Evolutionary conservation across 139 green algal genomes (phyloP), one percentile per base, ranked within the genome.

Genomic region (Monoraphidium neglectum): DNA sequence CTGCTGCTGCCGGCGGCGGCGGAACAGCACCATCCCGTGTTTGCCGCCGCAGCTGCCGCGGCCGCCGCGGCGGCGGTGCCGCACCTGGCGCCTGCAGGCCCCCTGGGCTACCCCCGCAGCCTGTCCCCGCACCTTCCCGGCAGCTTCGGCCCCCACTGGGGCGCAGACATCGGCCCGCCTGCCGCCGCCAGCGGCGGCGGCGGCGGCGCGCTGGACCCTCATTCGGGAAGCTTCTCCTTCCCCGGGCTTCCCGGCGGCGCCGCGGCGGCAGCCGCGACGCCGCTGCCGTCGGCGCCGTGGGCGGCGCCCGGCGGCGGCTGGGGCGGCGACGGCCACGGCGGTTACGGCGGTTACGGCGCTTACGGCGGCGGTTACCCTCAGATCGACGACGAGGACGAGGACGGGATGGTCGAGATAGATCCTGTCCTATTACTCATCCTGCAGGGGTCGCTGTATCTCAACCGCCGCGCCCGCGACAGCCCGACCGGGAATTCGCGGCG

Each of bases 341-440:
- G n/a, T 3, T 68, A 36, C 3, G 61, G 61, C 8, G 61, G 61
- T 21, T 38, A 46, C 26, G 73, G 28, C 3, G 35, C 43, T 24
- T n/a, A 77, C 16, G 30, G 30, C 30, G 46, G 33, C 4, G 59
- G 74, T 23, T 36, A 59, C 24, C 63, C 57, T 16, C 43, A 21
- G 43, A 51, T 8, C 8, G 43, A 51, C 12, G 43, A 51, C 43
- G 43, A 51, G 12, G 57, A 65, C n/a, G 57, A 33, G 8, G 36
- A 65, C 35, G 72, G 72, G 10, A 70, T 73, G 49, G 73, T 79
- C 4, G 73, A 72, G 33, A 68, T 79, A 21, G 73, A 79, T 43
- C 73, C 73, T 51, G 73, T 79, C 10, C 47, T 79, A 47, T 49
- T 68, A 64, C 37, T 79, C 46, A 68, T 68, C 24, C 73, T 79